Evolutionary conservation across 257 asterid genomes (phyloP), one percentile per base, ranked within the genome.

Genomic region (Plantago ovata): DNA sequence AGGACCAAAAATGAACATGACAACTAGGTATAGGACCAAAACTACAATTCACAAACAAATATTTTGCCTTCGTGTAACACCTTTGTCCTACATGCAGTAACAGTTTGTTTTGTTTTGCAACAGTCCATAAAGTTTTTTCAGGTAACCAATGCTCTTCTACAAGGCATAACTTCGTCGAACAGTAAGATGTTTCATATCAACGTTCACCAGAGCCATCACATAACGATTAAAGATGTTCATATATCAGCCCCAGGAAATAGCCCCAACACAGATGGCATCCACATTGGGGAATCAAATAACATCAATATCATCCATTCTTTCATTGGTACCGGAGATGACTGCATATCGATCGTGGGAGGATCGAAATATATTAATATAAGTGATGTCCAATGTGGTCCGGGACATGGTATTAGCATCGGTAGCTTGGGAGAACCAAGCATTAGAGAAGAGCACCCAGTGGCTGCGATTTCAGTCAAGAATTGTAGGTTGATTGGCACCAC

Each of bases 251-350:
- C 78, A 1, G 46, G 0, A 20, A 6, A 68, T 0, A 76, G 81
- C 66, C 67, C 75, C 13, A 75, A 75, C 75, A 75, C 81, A 0
- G 77, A 75, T 13, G 81, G 81, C 4, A 44, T 76, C 55, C 81
- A 76, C 70, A 10, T 76, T 0, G 56, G 52, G 7, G 32, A 3
- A 4, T 75, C 80, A 15, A 15, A n/a, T n/a, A 7, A 13, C n/a
- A n/a, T 75, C 15, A 66, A 8, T 2, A 45, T 75, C 42, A 7
- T 18, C 1, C 36, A 43, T 7, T 13, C 53, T 0, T 5, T 2
- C 5, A 68, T 76, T 11, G 23, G 42, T 24, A 76, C 81, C 0
- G 81, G 81, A 0, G 81, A 76, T 15, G 81, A 76, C 38, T 75
- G 81, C 33, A 33, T 67, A 16, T 71, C 81, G n/a, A n/a, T n/a